Evolutionary conservation across 2,329 filamentous ascomycete species (phyloP), one percentile per base, ranked within the genome.

Genomic region (Phaeophleospora eucalypticola): DNA sequence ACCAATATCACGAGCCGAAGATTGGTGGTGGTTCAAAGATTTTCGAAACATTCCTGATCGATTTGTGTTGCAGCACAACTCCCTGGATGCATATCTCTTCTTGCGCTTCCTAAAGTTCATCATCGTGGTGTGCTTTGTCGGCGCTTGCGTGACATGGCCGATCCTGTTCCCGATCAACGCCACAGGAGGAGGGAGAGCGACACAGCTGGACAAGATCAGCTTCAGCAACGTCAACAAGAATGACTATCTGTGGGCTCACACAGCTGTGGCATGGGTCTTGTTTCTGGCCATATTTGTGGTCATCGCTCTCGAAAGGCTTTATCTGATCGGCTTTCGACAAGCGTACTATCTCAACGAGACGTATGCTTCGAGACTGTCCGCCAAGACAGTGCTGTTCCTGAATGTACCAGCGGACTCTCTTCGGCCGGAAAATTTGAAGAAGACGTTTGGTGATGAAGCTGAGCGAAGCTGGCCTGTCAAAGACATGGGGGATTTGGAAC

Each of bases 51-150:
- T 74, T 36, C 60, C 67, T 21, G 72, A 75, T 56, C 61, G 61
- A 29, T 72, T 71, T 49, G 67, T 76, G 17, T 65, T 76, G 38
- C 68, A 72, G 52, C 71, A 74, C 57, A 68, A 71, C 52, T 73
- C 71, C 9, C 68, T 76, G 39, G 73, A 76, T 54, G 71, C 70
- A 21, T 75, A 70, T 45, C 64, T 76, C 12, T 75, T 70, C 48
- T 61, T 76, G 37, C 65, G 73, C 33, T 74, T 71, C 55, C 67
- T 75, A 56, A 72, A 71, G 54, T 58, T 73, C 43, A 64, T 71
- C 35, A 62, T 73, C 35, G 49, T 62, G 18, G 64, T 72, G 32
- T 71, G 68, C 54, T 60, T 74, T 32, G 51, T 72, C 15, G 73
- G 72, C 15, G 66, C 63, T 48, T 46, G 61, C 33, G 59, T 76